Conservation (phyloP, 83 land plant genomes). For the Thuja plicata region DNA sequence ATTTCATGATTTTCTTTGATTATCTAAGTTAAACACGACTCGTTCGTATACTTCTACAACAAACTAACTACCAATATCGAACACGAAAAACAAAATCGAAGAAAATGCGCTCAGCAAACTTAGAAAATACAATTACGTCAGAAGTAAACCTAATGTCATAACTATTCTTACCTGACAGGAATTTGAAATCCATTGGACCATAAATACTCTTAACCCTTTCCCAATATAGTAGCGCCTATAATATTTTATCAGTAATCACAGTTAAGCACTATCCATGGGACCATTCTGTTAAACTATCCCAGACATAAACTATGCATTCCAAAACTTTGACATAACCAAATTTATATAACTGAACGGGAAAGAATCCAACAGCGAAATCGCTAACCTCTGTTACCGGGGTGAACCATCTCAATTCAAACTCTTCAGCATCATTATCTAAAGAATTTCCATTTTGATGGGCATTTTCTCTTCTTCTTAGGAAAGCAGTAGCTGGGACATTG, state of each 20-base stretch:
- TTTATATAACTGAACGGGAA: not conserved
- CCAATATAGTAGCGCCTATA: not conserved
- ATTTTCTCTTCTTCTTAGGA: constrained; percentile 19
- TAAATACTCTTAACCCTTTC: not conserved
- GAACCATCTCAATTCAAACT: constrained; percentile 28
- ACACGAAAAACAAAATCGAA: not conserved
- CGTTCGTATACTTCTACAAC: no score
- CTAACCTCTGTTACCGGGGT: constrained; percentile 18
- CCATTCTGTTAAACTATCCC: not conserved
- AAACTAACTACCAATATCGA: no score
- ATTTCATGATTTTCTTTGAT: no score
- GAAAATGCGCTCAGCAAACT: not conserved
- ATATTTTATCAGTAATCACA: not conserved
- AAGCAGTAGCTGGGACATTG: constrained; percentile 65
- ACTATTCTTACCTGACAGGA: not conserved
- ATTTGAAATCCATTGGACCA: not conserved
- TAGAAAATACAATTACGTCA: not conserved
- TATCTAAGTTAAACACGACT: no score
- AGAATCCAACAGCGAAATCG: not conserved
- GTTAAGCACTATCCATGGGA: not conserved
- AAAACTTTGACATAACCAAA: not conserved
- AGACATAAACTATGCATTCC: not conserved
- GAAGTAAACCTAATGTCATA: not conserved
- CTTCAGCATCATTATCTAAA: not conserved
- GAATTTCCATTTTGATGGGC: not conserved